Percentiles rank a stretch among this genome's conserved stretches.
These are phyloP conservation scores for Sphagnum contortum DNA, from an alignment of 225 moss, liverwort and hornwort genomes.

Conservation along the genomic window DNA sequence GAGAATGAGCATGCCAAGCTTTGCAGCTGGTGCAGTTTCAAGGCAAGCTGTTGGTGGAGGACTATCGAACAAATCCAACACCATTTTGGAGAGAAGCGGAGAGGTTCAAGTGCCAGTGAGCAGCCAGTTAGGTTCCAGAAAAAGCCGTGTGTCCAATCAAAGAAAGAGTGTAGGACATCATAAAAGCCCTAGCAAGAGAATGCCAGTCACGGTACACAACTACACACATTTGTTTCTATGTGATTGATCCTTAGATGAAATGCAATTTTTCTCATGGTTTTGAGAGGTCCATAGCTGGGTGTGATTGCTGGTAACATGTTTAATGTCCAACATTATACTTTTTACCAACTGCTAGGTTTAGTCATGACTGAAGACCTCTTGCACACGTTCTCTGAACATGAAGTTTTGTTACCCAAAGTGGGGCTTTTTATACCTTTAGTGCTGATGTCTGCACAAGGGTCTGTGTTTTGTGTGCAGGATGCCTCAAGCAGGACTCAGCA, in stretches of 20 bases:
- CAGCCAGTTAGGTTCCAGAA: conserved; percentile 13
- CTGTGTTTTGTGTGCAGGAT: no score
- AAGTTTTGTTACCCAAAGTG: no score
- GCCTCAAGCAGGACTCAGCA: not conserved
- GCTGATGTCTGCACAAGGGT: no score
- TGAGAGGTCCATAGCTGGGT: no score
- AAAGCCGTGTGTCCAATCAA: conserved; percentile 11
- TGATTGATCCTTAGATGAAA: no score
- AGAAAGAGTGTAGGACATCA: conserved; percentile 20
- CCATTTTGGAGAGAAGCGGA: conserved; percentile 12
- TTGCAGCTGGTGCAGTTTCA: conserved; percentile 41
- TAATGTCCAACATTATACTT: no score
- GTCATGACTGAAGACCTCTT: not conserved
- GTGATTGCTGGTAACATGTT: no score
- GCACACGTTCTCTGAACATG: conserved; percentile 10
- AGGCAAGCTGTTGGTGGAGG: conserved; percentile 34
- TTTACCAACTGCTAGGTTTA: not conserved
- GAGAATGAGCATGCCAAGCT: conserved; percentile 57
- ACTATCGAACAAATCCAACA: conserved; percentile 25
- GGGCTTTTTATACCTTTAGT: no score
- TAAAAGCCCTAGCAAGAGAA: conserved; percentile 22
- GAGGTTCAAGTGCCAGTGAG: conserved; percentile 6
- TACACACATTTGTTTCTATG: no score
- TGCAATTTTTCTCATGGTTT: no score
- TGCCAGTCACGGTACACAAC: conserved; percentile 13